Evolutionary conservation across 257 asterid genomes (phyloP).

Genomic region (Solanum chiquidenum): DNA sequence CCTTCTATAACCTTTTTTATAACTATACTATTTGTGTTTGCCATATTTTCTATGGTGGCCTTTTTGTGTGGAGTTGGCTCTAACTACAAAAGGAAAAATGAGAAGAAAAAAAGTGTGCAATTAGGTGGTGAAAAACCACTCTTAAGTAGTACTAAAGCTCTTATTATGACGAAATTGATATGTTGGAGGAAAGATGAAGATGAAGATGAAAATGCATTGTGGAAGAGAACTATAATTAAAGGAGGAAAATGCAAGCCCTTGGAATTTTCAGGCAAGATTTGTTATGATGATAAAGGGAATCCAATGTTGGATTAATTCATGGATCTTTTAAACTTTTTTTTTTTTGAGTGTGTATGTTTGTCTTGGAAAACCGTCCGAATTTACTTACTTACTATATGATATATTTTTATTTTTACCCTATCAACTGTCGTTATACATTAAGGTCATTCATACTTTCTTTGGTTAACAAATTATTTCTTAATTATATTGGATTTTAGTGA

Average conservation of each 20-base stretch:
- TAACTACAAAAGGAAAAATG: constrained; percentile 1
- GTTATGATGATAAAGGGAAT: constrained; percentile 37
- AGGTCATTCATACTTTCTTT: background rate
- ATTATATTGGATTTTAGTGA: background rate
- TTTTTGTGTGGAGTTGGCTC: background rate
- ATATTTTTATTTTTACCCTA: background rate
- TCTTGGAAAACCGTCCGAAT: background rate
- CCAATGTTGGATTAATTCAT: background rate
- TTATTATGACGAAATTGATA: constrained; percentile 31
- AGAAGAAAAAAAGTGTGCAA: constrained; percentile 13
- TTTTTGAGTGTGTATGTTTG: background rate
- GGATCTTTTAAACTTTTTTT: too few species aligned
- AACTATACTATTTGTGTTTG: background rate
- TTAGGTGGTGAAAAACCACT: constrained; percentile 26
- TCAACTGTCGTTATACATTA: background rate
- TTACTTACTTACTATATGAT: background rate
- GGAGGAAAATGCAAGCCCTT: constrained; percentile 50
- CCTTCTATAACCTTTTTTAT: background rate
- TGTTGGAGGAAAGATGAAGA: constrained; percentile 43
- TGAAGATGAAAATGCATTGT: constrained; percentile 22
- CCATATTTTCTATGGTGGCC: background rate
- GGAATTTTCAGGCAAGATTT: constrained; percentile 54
- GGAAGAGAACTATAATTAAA: constrained; percentile 54
- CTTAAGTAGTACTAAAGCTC: constrained; percentile 44
- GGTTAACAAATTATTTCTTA: background rate